Conservation (phyloP, 768 basidiomycete species). For the Naganishia kalamii region DNA sequence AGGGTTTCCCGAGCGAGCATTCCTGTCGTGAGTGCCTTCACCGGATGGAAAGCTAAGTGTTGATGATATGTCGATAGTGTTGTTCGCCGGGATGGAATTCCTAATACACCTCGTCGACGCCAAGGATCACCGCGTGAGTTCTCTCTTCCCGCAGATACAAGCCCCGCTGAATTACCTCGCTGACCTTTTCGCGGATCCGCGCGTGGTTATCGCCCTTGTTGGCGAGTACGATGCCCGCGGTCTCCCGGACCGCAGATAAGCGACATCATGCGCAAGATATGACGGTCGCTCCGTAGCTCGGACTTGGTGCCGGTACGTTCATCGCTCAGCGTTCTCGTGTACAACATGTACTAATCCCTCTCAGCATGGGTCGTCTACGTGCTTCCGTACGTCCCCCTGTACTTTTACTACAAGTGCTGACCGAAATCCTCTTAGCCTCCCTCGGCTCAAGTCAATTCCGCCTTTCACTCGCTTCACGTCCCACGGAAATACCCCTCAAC, state of each 20-base stretch:
- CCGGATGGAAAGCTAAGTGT: too few relatives aligned
- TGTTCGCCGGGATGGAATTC: too few relatives aligned
- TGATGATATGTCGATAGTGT: too few relatives aligned
- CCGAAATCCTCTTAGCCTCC: conserved; percentile 27
- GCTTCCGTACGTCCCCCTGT: conserved; percentile 32
- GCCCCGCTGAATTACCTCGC: neutral
- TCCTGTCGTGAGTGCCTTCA: too few relatives aligned
- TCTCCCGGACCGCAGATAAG: conserved; percentile 84
- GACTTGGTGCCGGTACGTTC: conserved; percentile 61
- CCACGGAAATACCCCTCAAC: neutral
- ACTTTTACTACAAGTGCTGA: neutral
- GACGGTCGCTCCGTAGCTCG: conserved; percentile 68
- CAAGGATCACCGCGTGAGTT: conserved; percentile 55
- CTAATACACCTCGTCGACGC: conserved; percentile 82
- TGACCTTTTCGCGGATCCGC: conserved; percentile 26
- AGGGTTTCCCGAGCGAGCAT: too few relatives aligned
- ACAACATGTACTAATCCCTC: neutral
- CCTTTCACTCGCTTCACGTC: conserved; percentile 39
- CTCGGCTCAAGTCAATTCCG: conserved; percentile 38
- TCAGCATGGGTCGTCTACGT: conserved; percentile 41
- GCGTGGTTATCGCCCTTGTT: conserved; percentile 79
- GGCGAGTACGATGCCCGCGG: conserved; percentile 56
- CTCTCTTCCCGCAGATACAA: too few relatives aligned
- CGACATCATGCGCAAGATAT: conserved; percentile 93
- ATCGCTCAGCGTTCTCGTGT: neutral